Percentiles rank a stretch among this genome's conserved stretches.
phyloP scores from a whole-genome alignment of 2,329 filamentous ascomycete species.

The Alternaria sp. region DNA sequence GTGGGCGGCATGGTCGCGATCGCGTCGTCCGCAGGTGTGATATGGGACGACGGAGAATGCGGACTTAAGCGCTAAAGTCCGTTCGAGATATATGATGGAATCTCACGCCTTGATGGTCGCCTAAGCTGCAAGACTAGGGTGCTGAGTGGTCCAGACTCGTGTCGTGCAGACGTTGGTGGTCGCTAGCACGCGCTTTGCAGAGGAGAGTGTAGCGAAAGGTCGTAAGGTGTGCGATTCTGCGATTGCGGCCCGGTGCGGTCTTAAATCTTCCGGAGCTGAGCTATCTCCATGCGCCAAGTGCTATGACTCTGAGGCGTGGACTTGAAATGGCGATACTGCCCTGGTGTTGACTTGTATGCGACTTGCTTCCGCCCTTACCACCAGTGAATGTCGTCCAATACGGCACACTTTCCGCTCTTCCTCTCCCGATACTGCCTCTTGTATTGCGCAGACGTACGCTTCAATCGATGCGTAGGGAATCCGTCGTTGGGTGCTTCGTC shows the following conservation, averaged over 20 bases:
- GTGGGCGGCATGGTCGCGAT: conserved; percentile 70
- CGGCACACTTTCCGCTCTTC: not conserved
- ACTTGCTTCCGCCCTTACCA: conserved; percentile 10
- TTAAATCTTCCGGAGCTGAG: conserved; percentile 36
- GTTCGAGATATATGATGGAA: conserved; percentile 10
- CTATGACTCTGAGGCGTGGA: conserved; percentile 4
- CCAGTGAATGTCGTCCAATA: not conserved
- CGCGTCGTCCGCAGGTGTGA: not conserved
- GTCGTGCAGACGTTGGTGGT: conserved; percentile 7
- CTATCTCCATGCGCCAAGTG: conserved; percentile 39
- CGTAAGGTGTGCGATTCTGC: conserved; percentile 13
- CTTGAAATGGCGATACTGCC: conserved; percentile 25
- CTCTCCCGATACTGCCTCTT: not conserved
- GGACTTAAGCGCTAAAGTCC: conserved; percentile 36
- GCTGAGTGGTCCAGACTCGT: conserved; percentile 1
- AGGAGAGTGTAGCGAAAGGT: conserved; percentile 19
- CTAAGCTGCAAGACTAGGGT: not conserved
- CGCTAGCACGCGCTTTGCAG: conserved; percentile 11
- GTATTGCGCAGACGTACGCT: not conserved
- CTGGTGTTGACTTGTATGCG: conserved; percentile 12
- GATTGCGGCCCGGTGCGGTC: conserved; percentile 28
- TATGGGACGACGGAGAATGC: conserved; percentile 14
- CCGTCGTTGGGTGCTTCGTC: not conserved
- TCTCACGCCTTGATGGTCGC: conserved; percentile 8
- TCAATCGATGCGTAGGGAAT: not conserved